phyloP scores from a whole-genome alignment of 1,284 basidiomycete genomes.

The Earliella scabrosa region DNA sequence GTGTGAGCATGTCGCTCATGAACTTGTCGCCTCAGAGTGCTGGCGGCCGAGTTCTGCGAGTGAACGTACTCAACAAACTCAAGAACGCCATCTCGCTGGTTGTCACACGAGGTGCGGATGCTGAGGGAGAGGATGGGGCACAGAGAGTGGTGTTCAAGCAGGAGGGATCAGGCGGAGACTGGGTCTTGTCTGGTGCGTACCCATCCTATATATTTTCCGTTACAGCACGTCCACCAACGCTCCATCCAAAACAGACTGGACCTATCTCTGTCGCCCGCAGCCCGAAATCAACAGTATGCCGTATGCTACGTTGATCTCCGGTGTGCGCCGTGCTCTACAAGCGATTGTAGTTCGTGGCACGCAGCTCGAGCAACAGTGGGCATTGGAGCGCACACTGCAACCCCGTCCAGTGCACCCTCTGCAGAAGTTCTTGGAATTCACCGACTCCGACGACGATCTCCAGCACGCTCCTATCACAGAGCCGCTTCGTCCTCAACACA shows the following conservation, averaged over 20 bases:
- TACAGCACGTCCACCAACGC: not conserved
- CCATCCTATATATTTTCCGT: not conserved
- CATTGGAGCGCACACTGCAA: not conserved
- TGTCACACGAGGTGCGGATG: constrained; percentile 43
- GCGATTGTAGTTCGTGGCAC: constrained; percentile 1
- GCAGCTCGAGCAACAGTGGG: constrained; percentile 17
- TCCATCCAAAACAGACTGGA: constrained; percentile 43
- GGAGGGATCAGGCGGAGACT: constrained; percentile 26
- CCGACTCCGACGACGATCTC: not conserved
- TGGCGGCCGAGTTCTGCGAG: constrained; percentile 26
- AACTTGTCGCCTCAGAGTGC: constrained; percentile 23
- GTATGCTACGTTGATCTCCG: constrained; percentile 41
- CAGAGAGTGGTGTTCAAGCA: constrained; percentile 34
- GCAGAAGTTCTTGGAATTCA: not conserved
- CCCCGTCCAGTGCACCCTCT: not conserved
- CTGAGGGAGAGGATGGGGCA: constrained; percentile 27
- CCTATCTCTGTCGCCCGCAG: constrained; percentile 45
- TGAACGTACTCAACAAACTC: constrained; percentile 36
- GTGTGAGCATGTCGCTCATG: constrained; percentile 34
- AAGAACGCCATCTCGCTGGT: constrained; percentile 45
- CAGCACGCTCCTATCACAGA: not conserved
- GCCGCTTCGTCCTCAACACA: too few relatives aligned
- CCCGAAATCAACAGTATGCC: constrained; percentile 47
- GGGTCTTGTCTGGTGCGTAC: constrained; percentile 44
- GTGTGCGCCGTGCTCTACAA: constrained; percentile 16